Conservation (phyloP, 805 yeast species). For the Pichia nakasei region DNA sequence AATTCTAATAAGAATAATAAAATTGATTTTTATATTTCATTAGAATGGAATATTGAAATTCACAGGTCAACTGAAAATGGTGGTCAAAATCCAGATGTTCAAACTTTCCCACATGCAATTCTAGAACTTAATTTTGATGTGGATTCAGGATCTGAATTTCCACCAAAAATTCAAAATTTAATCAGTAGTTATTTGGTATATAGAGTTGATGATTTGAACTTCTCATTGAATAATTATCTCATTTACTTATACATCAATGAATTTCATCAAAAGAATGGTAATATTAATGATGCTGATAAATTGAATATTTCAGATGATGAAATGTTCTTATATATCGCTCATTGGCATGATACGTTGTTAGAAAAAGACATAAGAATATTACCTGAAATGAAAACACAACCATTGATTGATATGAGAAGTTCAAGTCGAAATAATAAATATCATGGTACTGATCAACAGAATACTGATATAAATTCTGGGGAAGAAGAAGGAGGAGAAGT, state of each 20-base stretch:
- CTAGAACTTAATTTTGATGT: conserved; percentile 40
- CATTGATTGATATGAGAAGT: background rate
- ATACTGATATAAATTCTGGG: background rate
- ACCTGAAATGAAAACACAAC: conserved; percentile 23
- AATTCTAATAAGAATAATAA: conserved; percentile 12
- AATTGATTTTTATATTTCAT: conserved; percentile 24
- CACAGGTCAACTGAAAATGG: conserved; percentile 4
- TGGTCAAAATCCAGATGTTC: conserved; percentile 2
- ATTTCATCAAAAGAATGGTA: background rate
- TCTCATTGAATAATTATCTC: conserved; percentile 26
- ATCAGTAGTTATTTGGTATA: conserved; percentile 40
- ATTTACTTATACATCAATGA: conserved; percentile 18
- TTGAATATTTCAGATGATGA: conserved; percentile 13
- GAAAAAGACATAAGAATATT: conserved; percentile 35
- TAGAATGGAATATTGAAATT: conserved; percentile 22
- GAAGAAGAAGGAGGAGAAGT: background rate
- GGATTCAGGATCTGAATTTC: conserved; percentile 22
- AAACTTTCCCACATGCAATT: conserved; percentile 39
- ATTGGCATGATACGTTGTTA: conserved; percentile 25
- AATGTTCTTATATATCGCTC: conserved; percentile 22
- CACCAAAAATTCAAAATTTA: conserved; percentile 31
- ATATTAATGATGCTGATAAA: background rate
- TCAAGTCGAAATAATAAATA: background rate
- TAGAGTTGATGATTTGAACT: conserved; percentile 32
- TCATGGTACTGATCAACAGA: no score